Evolutionary conservation across 116 monocot genomes (phyloP), one percentile per base, ranked within the genome.

Genomic region (Cymodocea nodosa): DNA sequence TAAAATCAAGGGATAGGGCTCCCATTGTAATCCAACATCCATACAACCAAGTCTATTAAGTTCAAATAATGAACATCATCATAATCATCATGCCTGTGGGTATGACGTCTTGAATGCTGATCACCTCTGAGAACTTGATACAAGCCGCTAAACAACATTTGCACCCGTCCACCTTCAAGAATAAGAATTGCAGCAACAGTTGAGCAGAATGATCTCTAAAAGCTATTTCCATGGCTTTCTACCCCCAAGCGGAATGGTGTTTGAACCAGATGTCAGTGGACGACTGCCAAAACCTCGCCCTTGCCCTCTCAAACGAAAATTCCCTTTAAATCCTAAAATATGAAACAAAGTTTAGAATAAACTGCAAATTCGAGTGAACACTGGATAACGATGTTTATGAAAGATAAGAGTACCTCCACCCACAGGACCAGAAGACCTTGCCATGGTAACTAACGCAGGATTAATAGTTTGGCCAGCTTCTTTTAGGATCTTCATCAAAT

Each of bases 401-500:
- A 53, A 20, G 18, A 12, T 48, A 35, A 6, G 14, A 25, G 36
- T 77, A 84, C 84, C 84, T 73, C 78, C 69, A 17, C 37, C 59
- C 10, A n/a, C 51, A 50, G 54, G 11, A 58, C 59, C 66, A 25
- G 69, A 55, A 13, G 82, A 76, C 54, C 77, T 75, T 9, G 70
- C 79, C 77, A 95, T 69, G 9, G 74, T 56, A 23, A 76, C 71
- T 39, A 95, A 64, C 5, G 73, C 78, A 65, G 95, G 87, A 49
- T 55, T 79, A 17, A 95, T 83, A 54, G 25, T 70, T 79, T 95
- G 90, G 9, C 84, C 84, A 70, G 95, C 90, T 77, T 87, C 95
- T 69, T 82, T 81, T 37, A 95, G 71, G 34, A 95, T 85, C 65
- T 90, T 95, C 1, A 85, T 62, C 39, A 95, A 87, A 11, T 85